Conservation (phyloP, 177 flowering plant species). For the Telopea speciosissima region DNA sequence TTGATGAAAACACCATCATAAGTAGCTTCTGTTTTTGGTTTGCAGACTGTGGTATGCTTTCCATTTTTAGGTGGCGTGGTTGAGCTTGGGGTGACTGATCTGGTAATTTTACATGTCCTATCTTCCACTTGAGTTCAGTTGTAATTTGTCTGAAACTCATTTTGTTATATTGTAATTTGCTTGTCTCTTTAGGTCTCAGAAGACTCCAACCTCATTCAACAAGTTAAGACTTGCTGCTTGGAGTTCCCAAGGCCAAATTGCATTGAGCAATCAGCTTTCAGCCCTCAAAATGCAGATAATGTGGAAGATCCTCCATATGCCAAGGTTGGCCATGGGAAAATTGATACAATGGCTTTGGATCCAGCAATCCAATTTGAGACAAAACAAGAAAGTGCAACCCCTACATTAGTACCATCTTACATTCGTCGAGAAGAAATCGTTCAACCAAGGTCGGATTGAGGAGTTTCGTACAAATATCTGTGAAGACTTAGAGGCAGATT, state of each 20-base stretch:
- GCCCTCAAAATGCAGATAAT: constrained; percentile 17
- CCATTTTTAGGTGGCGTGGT: constrained; percentile 75
- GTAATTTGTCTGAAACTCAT: not conserved
- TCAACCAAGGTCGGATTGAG: constrained; percentile 10
- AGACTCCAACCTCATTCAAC: constrained; percentile 54
- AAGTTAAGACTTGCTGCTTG: constrained; percentile 44
- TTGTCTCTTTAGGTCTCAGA: constrained; percentile 51
- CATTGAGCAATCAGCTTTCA: constrained; percentile 19
- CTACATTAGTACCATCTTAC: not conserved
- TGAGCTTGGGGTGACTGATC: constrained; percentile 85
- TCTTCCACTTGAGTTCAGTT: not conserved
- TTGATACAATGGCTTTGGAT: constrained; percentile 18
- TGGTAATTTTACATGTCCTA: constrained; percentile 31
- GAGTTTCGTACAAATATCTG: constrained; percentile 6
- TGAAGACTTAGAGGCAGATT: constrained; percentile 25
- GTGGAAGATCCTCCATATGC: constrained; percentile 19
- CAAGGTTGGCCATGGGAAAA: constrained; percentile 25
- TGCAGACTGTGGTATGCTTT: constrained; percentile 91
- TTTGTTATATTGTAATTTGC: not conserved
- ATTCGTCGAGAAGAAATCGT: constrained; percentile 12
- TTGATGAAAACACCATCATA: not conserved
- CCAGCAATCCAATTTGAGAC: constrained; percentile 22
- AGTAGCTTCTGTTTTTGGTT: not conserved
- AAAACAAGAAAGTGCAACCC: constrained; percentile 6
- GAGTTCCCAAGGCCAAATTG: constrained; percentile 33